Evolutionary conservation across 106 monocot species (phyloP).

Genomic region (Dendrobium catenatum): DNA sequence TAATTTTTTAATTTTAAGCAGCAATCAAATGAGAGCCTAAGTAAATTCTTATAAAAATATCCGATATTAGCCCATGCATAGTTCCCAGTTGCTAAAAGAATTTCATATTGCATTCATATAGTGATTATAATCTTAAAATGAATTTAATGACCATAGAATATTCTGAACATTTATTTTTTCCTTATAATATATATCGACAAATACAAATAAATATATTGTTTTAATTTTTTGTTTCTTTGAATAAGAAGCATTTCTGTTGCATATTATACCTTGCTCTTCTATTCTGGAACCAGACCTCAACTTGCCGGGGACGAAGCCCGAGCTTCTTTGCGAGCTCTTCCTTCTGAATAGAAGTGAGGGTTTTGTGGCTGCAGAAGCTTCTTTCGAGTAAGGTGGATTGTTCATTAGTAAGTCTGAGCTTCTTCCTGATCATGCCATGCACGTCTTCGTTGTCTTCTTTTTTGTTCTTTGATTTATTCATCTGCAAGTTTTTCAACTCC

Average conservation of each 20-base stretch:
- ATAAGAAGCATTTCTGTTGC: background rate
- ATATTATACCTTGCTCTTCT: slow-evolving; percentile 25
- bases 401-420: slow-evolving; percentile 43
- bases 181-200: background rate
- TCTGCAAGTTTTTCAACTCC: background rate
- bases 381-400: slow-evolving; percentile 51
- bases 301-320: slow-evolving; percentile 19
- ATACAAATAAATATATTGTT: background rate
- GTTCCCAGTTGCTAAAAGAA: too few relatives aligned
- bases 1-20: too few relatives aligned
- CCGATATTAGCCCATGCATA: too few relatives aligned
- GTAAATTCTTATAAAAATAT: too few relatives aligned
- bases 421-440: slow-evolving; percentile 31
- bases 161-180: too few relatives aligned
- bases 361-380: slow-evolving; percentile 32
- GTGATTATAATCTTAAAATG: too few relatives aligned
- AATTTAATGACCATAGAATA: too few relatives aligned
- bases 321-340: slow-evolving; percentile 27
- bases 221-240: too few relatives aligned
- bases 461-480: background rate
- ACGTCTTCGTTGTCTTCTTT: slow-evolving; percentile 1
- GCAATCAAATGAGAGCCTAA: too few relatives aligned
- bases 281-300: slow-evolving; percentile 42
- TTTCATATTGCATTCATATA: too few relatives aligned
- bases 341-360: slow-evolving; percentile 21